These are phyloP conservation scores for Sugiyamaella neomexicana DNA, from an alignment of 1,139 yeast genomes.

Conservation along the genomic window DNA sequence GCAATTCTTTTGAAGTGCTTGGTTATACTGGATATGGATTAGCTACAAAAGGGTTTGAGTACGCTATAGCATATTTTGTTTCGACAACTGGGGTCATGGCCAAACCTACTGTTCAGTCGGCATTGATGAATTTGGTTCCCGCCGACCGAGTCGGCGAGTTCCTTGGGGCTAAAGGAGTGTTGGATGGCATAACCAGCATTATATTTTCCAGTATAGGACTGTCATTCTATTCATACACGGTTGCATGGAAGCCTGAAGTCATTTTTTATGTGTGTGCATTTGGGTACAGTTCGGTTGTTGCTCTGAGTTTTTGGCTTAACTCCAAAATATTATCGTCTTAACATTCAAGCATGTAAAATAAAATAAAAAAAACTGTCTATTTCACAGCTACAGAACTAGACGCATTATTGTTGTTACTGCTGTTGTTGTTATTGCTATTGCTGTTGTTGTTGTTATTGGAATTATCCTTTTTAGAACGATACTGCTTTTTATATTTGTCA, in stretches of 20 bases:
- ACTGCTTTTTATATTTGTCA: slow-evolving; percentile 20
- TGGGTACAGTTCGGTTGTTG: slow-evolving; percentile 27
- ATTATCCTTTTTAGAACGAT: slow-evolving; percentile 13
- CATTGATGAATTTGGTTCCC: slow-evolving; percentile 28
- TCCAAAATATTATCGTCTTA: neutral
- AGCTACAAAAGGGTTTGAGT: slow-evolving; percentile 23
- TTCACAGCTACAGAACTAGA: slow-evolving; percentile 14
- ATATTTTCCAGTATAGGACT: slow-evolving; percentile 26
- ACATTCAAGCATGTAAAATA: neutral
- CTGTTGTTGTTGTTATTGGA: neutral
- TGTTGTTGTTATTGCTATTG: neutral
- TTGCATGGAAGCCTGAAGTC: slow-evolving; percentile 27
- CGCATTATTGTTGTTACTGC: neutral
- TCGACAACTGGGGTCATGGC: slow-evolving; percentile 32
- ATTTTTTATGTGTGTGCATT: slow-evolving; percentile 27
- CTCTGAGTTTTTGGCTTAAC: slow-evolving; percentile 14
- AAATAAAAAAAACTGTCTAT: neutral
- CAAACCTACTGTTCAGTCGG: slow-evolving; percentile 29
- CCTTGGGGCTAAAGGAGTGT: slow-evolving; percentile 30
- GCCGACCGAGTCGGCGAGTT: slow-evolving; percentile 26
- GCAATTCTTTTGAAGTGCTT: slow-evolving; percentile 26
- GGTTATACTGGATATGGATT: slow-evolving; percentile 31
- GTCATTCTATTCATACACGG: slow-evolving; percentile 27
- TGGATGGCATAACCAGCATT: slow-evolving; percentile 27
- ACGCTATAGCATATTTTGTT: slow-evolving; percentile 26